phyloP scores from a whole-genome alignment of 371 early-diverging fungal species.

The Dichotomocladium elegans region DNA sequence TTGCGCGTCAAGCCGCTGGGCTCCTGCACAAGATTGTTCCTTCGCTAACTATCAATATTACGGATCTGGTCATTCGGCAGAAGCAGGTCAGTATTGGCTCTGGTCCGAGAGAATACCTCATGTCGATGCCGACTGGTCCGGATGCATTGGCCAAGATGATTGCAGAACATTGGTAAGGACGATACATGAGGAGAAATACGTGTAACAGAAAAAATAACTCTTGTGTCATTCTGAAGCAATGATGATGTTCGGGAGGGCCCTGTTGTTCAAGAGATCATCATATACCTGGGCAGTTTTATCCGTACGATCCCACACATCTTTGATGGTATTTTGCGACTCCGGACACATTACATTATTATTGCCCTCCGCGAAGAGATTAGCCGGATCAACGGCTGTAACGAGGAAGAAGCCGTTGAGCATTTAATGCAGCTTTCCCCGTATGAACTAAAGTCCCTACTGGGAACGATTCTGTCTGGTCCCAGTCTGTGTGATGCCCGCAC shows the following conservation, averaged over 20 bases:
- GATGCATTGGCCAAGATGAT: slow-evolving; percentile 65
- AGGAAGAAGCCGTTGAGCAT: slow-evolving; percentile 77
- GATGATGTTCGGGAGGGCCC: slow-evolving; percentile 85
- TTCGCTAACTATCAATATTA: slow-evolving; percentile 75
- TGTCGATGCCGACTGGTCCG: slow-evolving; percentile 67
- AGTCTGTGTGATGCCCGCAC: slow-evolving; percentile 41
- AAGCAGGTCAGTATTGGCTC: slow-evolving; percentile 80
- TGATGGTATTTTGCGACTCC: slow-evolving; percentile 80
- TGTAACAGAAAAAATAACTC: background rate
- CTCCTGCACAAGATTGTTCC: slow-evolving; percentile 71
- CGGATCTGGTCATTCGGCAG: slow-evolving; percentile 79
- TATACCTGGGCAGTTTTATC: slow-evolving; percentile 74
- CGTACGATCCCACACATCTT: slow-evolving; percentile 69
- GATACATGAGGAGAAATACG: background rate
- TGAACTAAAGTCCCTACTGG: slow-evolving; percentile 73
- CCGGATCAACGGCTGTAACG: slow-evolving; percentile 65
- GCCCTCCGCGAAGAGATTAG: slow-evolving; percentile 84
- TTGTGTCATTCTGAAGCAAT: slow-evolving; percentile 18
- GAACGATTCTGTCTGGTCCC: slow-evolving; percentile 72
- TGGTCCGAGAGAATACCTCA: slow-evolving; percentile 63
- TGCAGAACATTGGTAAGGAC: slow-evolving; percentile 46
- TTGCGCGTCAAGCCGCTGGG: slow-evolving; percentile 84
- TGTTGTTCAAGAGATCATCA: slow-evolving; percentile 81
- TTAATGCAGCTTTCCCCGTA: slow-evolving; percentile 80
- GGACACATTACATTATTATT: slow-evolving; percentile 80